Percentiles rank a stretch among this genome's conserved stretches.
phyloP scores from a whole-genome alignment of 2,329 filamentous ascomycete genomes.

The Epichloe aotearoae region DNA sequence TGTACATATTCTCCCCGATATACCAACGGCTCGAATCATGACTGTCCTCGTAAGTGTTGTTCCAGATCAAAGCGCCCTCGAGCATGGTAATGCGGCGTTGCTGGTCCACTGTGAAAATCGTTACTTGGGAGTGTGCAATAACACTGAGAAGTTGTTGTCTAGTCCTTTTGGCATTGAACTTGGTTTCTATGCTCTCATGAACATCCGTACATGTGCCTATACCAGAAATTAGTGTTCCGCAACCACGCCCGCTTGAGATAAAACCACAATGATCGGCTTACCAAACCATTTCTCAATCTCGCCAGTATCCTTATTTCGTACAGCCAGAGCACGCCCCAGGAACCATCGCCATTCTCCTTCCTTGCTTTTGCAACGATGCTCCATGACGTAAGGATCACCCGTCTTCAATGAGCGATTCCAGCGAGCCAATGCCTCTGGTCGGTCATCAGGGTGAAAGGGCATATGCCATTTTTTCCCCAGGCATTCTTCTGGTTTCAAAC shows the following conservation, averaged over 20 bases:
- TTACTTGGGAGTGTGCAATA: constrained; percentile 61
- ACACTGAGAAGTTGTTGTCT: constrained; percentile 61
- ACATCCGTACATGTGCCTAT: constrained; percentile 61
- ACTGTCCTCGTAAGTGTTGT: constrained; percentile 26
- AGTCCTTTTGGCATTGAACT: constrained; percentile 50
- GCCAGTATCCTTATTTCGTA: constrained; percentile 51
- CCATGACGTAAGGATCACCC: constrained; percentile 54
- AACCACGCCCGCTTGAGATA: background rate
- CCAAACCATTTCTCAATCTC: constrained; percentile 69
- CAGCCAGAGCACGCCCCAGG: constrained; percentile 56
- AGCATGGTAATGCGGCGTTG: constrained; percentile 51
- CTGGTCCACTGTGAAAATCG: constrained; percentile 59
- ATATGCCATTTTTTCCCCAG: constrained; percentile 48
- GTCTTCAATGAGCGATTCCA: constrained; percentile 54
- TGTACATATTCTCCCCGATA: constrained; percentile 50
- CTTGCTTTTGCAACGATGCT: constrained; percentile 55
- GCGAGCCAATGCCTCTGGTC: constrained; percentile 35
- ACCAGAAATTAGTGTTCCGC: background rate
- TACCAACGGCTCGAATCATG: constrained; percentile 31
- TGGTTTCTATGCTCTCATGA: constrained; percentile 58
- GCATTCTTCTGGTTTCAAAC: constrained; percentile 48
- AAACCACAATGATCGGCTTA: constrained; percentile 11
- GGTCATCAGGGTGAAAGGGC: constrained; percentile 59
- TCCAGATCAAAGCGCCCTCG: constrained; percentile 52
- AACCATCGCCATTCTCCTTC: constrained; percentile 70